Conservation (phyloP, 176 grass and related monocot genomes). For the Aegilops tauschii region DNA sequence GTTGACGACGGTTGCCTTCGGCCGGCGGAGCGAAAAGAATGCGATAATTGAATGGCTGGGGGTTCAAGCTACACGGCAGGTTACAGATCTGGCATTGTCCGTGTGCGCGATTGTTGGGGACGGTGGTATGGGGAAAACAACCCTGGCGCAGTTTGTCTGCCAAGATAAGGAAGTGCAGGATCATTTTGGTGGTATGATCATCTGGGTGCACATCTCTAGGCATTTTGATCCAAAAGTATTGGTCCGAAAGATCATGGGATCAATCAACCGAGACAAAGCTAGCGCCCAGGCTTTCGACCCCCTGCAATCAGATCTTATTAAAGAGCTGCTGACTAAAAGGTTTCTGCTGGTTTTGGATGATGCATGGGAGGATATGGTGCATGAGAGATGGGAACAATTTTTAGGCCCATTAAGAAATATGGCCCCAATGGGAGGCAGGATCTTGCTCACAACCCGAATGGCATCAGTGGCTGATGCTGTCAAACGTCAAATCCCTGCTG, state of each 20-base stretch:
- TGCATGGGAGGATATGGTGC: slow-evolving; percentile 25
- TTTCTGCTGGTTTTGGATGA: slow-evolving; percentile 5
- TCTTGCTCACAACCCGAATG: slow-evolving; percentile 42
- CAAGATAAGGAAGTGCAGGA: slow-evolving; percentile 17
- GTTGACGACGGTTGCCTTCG: slow-evolving; percentile 9
- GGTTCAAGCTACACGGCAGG: not conserved
- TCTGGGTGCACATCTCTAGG: slow-evolving; percentile 39
- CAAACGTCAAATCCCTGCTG: not conserved
- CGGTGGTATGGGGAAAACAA: slow-evolving; percentile 38
- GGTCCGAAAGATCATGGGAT: slow-evolving; percentile 29
- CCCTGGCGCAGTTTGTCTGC: slow-evolving; percentile 35
- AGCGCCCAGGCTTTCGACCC: not conserved
- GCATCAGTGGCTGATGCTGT: not conserved
- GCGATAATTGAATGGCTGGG: slow-evolving; percentile 3
- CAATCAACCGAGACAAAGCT: not conserved
- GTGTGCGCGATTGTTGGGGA: slow-evolving; percentile 16
- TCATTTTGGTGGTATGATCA: slow-evolving; percentile 24
- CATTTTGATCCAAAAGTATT: slow-evolving; percentile 15
- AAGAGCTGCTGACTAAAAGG: slow-evolving; percentile 9
- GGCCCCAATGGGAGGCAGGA: slow-evolving; percentile 25
- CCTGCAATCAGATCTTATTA: not conserved
- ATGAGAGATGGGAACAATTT: slow-evolving; percentile 23
- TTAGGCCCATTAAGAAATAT: slow-evolving; percentile 2
- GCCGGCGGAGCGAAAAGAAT: slow-evolving; percentile 17
- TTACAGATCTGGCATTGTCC: not conserved